These are phyloP conservation scores for Coniochaeta sp. DNA, from an alignment of 2,329 filamentous ascomycete genomes.

Conservation along the genomic window DNA sequence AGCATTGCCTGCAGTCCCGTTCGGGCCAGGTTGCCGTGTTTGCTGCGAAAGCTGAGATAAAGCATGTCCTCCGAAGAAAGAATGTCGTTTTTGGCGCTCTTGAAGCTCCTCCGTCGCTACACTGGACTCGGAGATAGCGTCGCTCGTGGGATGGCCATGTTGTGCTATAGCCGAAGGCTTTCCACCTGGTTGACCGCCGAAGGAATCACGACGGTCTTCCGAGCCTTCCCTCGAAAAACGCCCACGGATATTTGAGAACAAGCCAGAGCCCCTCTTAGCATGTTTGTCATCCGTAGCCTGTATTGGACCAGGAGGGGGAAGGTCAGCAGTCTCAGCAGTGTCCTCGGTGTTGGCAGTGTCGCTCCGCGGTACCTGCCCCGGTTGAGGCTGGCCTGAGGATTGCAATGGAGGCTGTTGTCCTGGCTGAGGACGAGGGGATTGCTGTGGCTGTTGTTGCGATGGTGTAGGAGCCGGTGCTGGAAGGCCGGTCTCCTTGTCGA, in stretches of 20 bases:
- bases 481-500: constrained; percentile 45
- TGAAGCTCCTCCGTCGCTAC: constrained; percentile 29
- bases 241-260: constrained; percentile 46
- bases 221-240: constrained; percentile 27
- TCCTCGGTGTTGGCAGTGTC: constrained; percentile 25
- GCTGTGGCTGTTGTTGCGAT: not conserved
- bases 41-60: not conserved
- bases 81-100: constrained; percentile 26
- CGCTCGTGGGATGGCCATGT: constrained; percentile 19
- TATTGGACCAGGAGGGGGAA: constrained; percentile 24
- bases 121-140: constrained; percentile 35
- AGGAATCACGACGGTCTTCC: constrained; percentile 21
- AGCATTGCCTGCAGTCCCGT: not conserved
- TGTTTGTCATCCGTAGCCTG: constrained; percentile 27
- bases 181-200: constrained; percentile 6
- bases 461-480: constrained; percentile 1
- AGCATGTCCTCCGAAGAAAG: constrained; percentile 28
- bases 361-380: constrained; percentile 24
- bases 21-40: not conserved
- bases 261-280: constrained; percentile 29
- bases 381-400: constrained; percentile 3
- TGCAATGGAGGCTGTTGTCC: not conserved
- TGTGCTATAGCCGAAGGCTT: not conserved
- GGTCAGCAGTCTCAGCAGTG: constrained; percentile 13
- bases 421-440: not conserved